Evolutionary conservation across 2,329 filamentous ascomycete genomes (phyloP).

Genomic region (Huntiella savannae): DNA sequence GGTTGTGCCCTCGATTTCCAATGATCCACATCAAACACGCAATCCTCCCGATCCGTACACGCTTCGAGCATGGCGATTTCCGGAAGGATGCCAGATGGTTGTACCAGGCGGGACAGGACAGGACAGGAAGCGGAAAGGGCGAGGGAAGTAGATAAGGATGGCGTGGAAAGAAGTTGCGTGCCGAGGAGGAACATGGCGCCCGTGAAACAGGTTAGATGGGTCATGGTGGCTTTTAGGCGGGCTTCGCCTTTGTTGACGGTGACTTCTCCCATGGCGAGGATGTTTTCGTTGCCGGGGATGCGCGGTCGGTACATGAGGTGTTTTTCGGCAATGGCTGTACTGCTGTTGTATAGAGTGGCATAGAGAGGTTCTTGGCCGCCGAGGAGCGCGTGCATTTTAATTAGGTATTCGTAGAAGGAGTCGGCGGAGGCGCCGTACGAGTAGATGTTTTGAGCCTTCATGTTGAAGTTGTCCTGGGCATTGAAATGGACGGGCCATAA

Average conservation of each 20-base stretch:
- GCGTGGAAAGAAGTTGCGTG: conserved; percentile 34
- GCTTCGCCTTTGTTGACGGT: conserved; percentile 12
- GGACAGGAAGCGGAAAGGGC: conserved; percentile 42
- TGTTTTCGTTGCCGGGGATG: conserved; percentile 34
- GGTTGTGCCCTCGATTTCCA: conserved; percentile 18
- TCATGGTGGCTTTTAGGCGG: conserved; percentile 18
- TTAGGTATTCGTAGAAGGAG: conserved; percentile 46
- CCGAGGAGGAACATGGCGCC: conserved; percentile 47
- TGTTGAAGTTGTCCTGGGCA: conserved; percentile 30
- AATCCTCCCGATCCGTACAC: conserved; percentile 18
- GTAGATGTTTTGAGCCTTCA: conserved; percentile 27
- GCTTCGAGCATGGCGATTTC: conserved; percentile 35
- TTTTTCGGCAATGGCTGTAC: conserved; percentile 36
- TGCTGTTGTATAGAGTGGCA: conserved; percentile 24
- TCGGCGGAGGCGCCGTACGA: conserved; percentile 37
- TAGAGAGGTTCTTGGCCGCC: conserved; percentile 31
- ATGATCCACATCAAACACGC: conserved; percentile 17
- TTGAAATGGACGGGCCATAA: conserved; percentile 42
- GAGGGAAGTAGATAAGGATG: conserved; percentile 19
- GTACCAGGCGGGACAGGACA: conserved; percentile 40
- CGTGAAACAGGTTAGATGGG: conserved; percentile 45
- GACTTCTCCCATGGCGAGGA: conserved; percentile 42
- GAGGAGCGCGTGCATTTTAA: conserved; percentile 45
- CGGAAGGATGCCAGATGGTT: conserved; percentile 39
- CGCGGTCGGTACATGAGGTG: conserved; percentile 51